Percentiles rank a stretch among this genome's conserved stretches.
Conservation (phyloP, 495 filamentous ascomycete genomes). For the Lepidopterella palustris region DNA sequence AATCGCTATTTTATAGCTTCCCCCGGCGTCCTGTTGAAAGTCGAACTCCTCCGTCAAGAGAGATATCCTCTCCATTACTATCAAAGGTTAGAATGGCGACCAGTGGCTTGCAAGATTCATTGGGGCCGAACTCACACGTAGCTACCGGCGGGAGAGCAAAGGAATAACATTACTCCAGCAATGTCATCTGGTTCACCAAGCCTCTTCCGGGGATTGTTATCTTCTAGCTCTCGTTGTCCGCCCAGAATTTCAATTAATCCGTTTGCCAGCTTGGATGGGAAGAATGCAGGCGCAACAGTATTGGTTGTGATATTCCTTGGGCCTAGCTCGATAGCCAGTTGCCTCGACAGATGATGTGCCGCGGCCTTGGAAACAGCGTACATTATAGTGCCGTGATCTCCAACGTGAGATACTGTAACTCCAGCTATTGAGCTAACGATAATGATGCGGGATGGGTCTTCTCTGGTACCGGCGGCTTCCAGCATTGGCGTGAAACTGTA, state of each 20-base stretch:
- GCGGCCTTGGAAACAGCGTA: slow-evolving; percentile 43
- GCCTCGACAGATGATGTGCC: slow-evolving; percentile 38
- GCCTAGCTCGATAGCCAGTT: slow-evolving; percentile 41
- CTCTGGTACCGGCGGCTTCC: slow-evolving; percentile 26
- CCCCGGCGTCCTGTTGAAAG: slow-evolving; percentile 18
- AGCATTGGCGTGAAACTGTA: slow-evolving; percentile 36
- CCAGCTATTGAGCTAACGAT: slow-evolving; percentile 38
- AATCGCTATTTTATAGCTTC: slow-evolving; percentile 11
- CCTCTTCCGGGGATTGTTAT: slow-evolving; percentile 34
- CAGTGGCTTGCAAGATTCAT: not conserved
- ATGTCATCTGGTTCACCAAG: slow-evolving; percentile 41
- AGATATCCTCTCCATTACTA: slow-evolving; percentile 34
- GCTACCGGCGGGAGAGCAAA: slow-evolving; percentile 33
- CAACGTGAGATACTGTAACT: slow-evolving; percentile 37
- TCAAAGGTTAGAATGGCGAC: not conserved
- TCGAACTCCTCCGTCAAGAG: slow-evolving; percentile 30
- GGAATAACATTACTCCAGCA: slow-evolving; percentile 39
- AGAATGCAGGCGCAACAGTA: slow-evolving; percentile 41
- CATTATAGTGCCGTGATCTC: slow-evolving; percentile 43
- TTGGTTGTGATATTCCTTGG: slow-evolving; percentile 41
- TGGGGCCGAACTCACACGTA: slow-evolving; percentile 22
- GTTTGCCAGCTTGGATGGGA: slow-evolving; percentile 40
- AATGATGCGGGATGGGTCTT: slow-evolving; percentile 39
- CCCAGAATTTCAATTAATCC: slow-evolving; percentile 40
- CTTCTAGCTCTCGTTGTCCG: slow-evolving; percentile 30